phyloP scores from a whole-genome alignment of 345 rosid genomes.

The Hibiscus trionum region DNA sequence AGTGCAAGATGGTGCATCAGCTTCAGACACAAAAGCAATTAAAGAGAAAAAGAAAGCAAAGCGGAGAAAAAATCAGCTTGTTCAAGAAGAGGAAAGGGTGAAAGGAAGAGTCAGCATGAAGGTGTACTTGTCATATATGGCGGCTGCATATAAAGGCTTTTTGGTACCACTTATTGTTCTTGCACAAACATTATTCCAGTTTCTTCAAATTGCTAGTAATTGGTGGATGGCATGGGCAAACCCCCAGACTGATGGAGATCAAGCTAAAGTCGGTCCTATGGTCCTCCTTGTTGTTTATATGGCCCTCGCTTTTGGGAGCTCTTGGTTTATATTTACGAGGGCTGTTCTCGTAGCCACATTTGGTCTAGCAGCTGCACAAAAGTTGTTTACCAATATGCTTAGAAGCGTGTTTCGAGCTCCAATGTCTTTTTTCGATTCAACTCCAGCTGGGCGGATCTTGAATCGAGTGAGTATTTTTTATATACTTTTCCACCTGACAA shows the following conservation, averaged over 20 bases:
- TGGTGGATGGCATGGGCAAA: conserved; percentile 99
- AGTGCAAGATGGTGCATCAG: conserved; percentile 69
- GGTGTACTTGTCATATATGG: conserved; percentile 95
- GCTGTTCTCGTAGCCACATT: conserved; percentile 97
- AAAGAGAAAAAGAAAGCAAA: conserved; percentile 83
- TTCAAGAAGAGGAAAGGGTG: conserved; percentile 98
- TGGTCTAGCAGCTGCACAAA: conserved; percentile 96
- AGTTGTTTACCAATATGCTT: conserved; percentile 85
- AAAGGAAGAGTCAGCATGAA: conserved; percentile 96
- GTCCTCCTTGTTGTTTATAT: conserved; percentile 82
- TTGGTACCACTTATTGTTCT: conserved; percentile 83
- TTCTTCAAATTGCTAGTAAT: conserved; percentile 97
- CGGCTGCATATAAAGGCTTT: conserved; percentile 89
- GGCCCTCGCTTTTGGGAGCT: conserved; percentile 97
- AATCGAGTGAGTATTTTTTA: conserved; percentile 61
- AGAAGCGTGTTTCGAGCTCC: conserved; percentile 91
- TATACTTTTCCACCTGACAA: neutral
- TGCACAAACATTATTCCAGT: conserved; percentile 82
- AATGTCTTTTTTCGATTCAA: conserved; percentile 98
- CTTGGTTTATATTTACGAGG: conserved; percentile 87
- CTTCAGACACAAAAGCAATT: conserved; percentile 70
- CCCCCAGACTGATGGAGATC: conserved; percentile 93
- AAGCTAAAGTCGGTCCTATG: conserved; percentile 73
- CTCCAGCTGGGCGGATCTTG: conserved; percentile 94
- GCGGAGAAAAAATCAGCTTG: conserved; percentile 91